These are phyloP conservation scores for Penicillium pancosmium DNA, from an alignment of 495 filamentous ascomycete species.

Conservation along the genomic window DNA sequence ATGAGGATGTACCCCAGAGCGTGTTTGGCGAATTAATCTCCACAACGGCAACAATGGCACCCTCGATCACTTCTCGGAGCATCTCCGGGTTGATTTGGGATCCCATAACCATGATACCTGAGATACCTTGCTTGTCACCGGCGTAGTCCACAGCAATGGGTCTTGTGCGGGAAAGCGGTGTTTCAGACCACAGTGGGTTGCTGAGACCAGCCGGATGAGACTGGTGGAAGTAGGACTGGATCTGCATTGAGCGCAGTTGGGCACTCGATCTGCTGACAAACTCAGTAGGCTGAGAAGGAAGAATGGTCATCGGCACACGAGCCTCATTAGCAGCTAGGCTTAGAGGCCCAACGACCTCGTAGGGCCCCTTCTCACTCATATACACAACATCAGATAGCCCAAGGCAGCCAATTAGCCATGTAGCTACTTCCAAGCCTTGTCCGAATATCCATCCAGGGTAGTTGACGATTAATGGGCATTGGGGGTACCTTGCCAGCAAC, in stretches of 20 bases:
- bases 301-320: slow-evolving; percentile 39
- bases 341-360: slow-evolving; percentile 64
- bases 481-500: slow-evolving; percentile 40
- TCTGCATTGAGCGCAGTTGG: slow-evolving; percentile 77
- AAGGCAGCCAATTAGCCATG: slow-evolving; percentile 57
- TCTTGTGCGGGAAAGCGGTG: slow-evolving; percentile 46
- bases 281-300: slow-evolving; percentile 62
- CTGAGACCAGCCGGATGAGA: slow-evolving; percentile 35
- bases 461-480: slow-evolving; percentile 74
- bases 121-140: slow-evolving; percentile 52
- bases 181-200: slow-evolving; percentile 49
- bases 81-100: slow-evolving; percentile 49
- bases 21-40: slow-evolving; percentile 49
- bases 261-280: slow-evolving; percentile 65
- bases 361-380: slow-evolving; percentile 71
- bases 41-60: slow-evolving; percentile 59
- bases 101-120: slow-evolving; percentile 56
- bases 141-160: slow-evolving; percentile 62
- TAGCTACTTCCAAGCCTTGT: slow-evolving; percentile 69
- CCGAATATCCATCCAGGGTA: slow-evolving; percentile 83
- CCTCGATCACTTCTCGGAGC: slow-evolving; percentile 56
- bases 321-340: slow-evolving; percentile 36
- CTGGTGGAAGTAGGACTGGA: slow-evolving; percentile 75
- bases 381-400: slow-evolving; percentile 66
- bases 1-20: slow-evolving; percentile 22